Evolutionary conservation across 2,329 filamentous ascomycete species (phyloP), one percentile per base, ranked within the genome.

Genomic region (Hypoxylon sp.): DNA sequence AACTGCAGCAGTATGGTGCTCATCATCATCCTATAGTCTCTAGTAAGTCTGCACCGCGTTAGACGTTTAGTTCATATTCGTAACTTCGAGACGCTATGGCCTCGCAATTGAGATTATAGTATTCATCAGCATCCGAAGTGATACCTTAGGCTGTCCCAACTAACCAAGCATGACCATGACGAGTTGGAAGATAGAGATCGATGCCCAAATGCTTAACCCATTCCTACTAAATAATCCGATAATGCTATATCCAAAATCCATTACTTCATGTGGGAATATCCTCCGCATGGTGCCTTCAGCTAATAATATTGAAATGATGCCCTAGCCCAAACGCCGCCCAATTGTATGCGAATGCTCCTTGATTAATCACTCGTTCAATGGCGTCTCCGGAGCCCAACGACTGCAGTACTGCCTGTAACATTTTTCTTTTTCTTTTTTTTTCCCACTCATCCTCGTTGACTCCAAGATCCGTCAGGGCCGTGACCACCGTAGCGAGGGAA

Each of bases 261-360:
- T 55, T 50, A 50, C 50, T 50, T 46, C 60, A 38, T 43, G 23
- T 66, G 68, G 68, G 68, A 68, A 70, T 68, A 70, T 70, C 68
- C 68, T 70, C 60, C 65, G 38, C 49, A 34, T 56, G 38, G 17
- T 50, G 50, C 9, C 52, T 25, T 53, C 50, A 19, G 9, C n/a
- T 53, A 52, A 43, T 17, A 52, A 21, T 43, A 53, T 63, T 46
- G 53, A 62, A 63, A 10, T 34, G 55, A 34, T 23, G 41, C 46
- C 38, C 46, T 17, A 41, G 23, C 41, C 41, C n/a, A 56, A 59
- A 68, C 68, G 68, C 68, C 68, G 68, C 68, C 63, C 32, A 59
- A 43, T 34, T 9, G 11, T 63, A 68, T 70, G 68, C 68, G 61
- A 63, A 63, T 67, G 51, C 45, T 58, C 17, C 32, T 32, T 30